phyloP scores from a whole-genome alignment of 2,329 filamentous ascomycete species.

The Phyllosticta citriasiana region DNA sequence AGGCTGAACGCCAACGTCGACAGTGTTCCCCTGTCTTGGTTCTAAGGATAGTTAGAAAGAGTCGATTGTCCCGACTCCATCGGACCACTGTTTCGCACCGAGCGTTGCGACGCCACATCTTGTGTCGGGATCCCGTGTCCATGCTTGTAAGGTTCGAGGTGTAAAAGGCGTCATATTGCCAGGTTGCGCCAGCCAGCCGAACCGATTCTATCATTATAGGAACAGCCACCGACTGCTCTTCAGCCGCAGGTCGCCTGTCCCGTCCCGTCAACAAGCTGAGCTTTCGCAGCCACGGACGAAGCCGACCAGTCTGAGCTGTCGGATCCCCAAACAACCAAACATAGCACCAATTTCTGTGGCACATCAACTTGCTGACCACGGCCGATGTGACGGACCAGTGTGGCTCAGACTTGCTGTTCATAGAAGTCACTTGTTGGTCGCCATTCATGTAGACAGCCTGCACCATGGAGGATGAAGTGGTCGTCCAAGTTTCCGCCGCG shows the following conservation, averaged over 20 bases:
- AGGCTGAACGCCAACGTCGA: background rate
- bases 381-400: background rate
- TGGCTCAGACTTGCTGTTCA: background rate
- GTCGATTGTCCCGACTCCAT: background rate
- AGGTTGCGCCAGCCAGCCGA: background rate
- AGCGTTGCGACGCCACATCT: background rate
- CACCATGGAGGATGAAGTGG: background rate
- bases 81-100: background rate
- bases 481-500: background rate
- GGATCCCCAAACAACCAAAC: background rate
- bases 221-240: background rate
- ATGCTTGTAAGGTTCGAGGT: background rate
- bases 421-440: background rate
- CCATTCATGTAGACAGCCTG: background rate
- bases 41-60: background rate
- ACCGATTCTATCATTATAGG: background rate
- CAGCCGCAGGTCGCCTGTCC: background rate
- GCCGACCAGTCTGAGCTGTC: background rate
- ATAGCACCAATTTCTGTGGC: background rate
- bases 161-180: background rate
- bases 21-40: background rate
- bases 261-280: background rate
- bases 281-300: background rate
- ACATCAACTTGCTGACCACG: background rate
- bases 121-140: background rate